Conservation (phyloP, 805 yeast species). For the Saccharomycopsis babjevae region DNA sequence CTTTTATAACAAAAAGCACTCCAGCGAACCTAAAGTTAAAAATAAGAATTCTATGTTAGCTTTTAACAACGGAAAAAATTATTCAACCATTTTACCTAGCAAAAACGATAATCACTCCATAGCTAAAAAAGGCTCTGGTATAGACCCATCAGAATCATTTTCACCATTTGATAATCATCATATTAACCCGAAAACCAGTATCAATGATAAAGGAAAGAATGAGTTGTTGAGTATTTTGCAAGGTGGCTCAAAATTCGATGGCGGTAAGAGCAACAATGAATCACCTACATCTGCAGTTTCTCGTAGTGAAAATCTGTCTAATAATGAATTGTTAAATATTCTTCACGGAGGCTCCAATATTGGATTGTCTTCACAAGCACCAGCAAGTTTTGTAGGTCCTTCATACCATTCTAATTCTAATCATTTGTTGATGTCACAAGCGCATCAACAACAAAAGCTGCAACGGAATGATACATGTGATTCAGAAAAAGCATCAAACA, state of each 20-base stretch:
- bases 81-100: neutral
- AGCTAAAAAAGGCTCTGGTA: neutral
- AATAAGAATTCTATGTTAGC: neutral
- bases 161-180: neutral
- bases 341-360: neutral
- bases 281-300: neutral
- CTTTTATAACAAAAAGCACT: neutral
- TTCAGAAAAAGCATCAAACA: neutral
- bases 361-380: neutral
- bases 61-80: neutral
- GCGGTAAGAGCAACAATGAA: neutral
- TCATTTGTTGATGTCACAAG: no score
- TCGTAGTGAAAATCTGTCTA: neutral
- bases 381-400: neutral
- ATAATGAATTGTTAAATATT: neutral
- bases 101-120: neutral
- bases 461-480: neutral
- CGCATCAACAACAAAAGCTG: neutral
- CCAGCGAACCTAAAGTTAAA: neutral
- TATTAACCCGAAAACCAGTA: neutral
- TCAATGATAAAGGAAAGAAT: neutral
- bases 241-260: neutral
- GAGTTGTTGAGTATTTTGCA: slow-evolving; percentile 1
- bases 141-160: neutral
- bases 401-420: neutral